Base-by-base conservation (phyloP, 257 asterid species). In the Phtheirospermum japonicum region DNA sequence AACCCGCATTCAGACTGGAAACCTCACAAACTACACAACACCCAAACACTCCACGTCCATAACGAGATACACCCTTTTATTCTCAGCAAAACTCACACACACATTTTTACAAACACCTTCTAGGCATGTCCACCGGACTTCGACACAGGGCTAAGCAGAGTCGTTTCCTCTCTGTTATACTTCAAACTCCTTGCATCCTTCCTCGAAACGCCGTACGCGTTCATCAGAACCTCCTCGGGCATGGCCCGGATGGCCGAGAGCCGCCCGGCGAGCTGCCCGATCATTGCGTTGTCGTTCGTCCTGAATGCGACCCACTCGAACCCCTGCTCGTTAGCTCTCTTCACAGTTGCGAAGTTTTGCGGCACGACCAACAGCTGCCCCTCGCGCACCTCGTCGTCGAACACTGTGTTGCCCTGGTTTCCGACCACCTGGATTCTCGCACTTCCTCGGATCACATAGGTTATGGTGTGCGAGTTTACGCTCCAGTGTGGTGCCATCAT, bases 351-450 rank as follows among this genome's bases (percentile, higher is more conserved):
- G 16, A 77, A 85, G 78, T 85, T 76, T 34, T 85, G 91, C 2
- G 96, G 96, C 6, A 85, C 67, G 8, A 88, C 7, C 7, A 88
- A 4, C 12, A 85, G 74, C 37, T 85, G 91, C 0, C 87, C 87
- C 58, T 77, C 63, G 1, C 33, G 70, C 34, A 85, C 83, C 54
- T 76, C 73, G 0, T 52, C 80, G 49, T 88, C 77, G 37, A 85
- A 83, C 9, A 79, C 86, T 0, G 66, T 8, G 2, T 53, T 71
- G 0, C 96, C 96, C 0, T 37, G 9, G 72, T 64, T 57, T 0
- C 87, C 90, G 13, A 76, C 94, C 0, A 85, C 85, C 34, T 88
- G 96, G 30, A 85, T 55, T 32, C 87, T 66, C 0, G 80, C 85
- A 2, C 71, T 78, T 53, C 96, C 94, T 11, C 73, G 43, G 2